These are phyloP conservation scores for Thuidium tamariscinum DNA, from an alignment of 225 moss, liverwort and hornwort species.

Conservation along the genomic window DNA sequence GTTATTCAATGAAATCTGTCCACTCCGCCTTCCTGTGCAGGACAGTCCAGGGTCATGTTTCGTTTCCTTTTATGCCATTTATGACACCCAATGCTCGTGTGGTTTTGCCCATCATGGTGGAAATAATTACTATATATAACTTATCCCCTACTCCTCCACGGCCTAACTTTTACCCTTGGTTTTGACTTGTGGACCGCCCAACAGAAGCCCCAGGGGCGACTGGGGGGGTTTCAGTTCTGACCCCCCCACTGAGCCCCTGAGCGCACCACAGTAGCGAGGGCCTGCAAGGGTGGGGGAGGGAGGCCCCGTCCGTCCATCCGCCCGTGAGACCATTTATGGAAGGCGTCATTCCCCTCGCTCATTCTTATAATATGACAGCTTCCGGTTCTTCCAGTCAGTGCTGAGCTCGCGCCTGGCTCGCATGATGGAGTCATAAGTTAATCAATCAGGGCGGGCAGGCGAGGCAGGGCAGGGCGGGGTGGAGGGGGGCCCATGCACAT, in stretches of 20 bases:
- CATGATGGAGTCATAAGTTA: conserved; percentile 7
- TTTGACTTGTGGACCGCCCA: neutral
- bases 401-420: neutral
- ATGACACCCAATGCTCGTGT: neutral
- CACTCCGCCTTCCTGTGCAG: neutral
- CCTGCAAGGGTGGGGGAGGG: neutral
- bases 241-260: too few relatives aligned
- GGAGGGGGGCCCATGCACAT: neutral
- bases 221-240: neutral
- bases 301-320: neutral
- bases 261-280: too few relatives aligned
- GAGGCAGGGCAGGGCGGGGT: neutral
- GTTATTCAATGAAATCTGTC: neutral
- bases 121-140: neutral
- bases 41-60: neutral
- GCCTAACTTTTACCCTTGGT: neutral
- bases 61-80: neutral
- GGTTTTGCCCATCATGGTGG: neutral
- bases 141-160: neutral
- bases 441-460: neutral
- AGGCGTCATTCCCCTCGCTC: neutral
- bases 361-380: neutral
- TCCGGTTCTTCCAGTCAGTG: neutral
- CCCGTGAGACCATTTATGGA: neutral
- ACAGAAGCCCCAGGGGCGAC: too few relatives aligned